These are phyloP conservation scores for Viola pubescens DNA, from an alignment of 441 rosid species.

Conservation along the genomic window DNA sequence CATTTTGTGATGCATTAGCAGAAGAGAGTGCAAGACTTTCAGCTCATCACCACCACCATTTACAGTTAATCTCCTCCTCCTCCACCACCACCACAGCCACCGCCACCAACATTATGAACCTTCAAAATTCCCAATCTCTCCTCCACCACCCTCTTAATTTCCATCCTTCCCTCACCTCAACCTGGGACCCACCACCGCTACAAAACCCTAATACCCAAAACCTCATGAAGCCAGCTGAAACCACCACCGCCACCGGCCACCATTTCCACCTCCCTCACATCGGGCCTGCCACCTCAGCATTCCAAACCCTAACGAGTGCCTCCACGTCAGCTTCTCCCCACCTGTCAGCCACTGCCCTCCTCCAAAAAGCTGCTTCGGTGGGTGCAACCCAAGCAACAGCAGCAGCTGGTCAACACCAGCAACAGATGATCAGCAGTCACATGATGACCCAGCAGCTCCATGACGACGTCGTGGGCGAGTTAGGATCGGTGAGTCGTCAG, in stretches of 20 bases:
- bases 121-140: slow-evolving; percentile 13
- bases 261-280: slow-evolving; percentile 27
- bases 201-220: slow-evolving; percentile 16
- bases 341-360: slow-evolving; percentile 89
- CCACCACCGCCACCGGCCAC: slow-evolving; percentile 15
- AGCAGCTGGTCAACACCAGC: slow-evolving; percentile 8
- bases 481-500: slow-evolving; percentile 7
- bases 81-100: too few species aligned
- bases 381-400: slow-evolving; percentile 37
- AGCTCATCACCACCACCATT: slow-evolving; percentile 20
- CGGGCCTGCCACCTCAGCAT: slow-evolving; percentile 23
- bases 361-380: slow-evolving; percentile 69
- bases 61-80: slow-evolving; percentile 9
- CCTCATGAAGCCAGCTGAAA: slow-evolving; percentile 31
- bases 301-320: too few species aligned
- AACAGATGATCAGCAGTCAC: too few species aligned
- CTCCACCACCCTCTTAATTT: slow-evolving; percentile 20
- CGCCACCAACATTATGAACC: slow-evolving; percentile 16
- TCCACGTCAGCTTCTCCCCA: too few species aligned
- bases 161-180: slow-evolving; percentile 24
- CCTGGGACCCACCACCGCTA: slow-evolving; percentile 25
- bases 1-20: slow-evolving; percentile 90
- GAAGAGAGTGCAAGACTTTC: slow-evolving; percentile 83
- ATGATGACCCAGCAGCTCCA: too few species aligned
- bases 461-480: slow-evolving; percentile 27